Evolutionary conservation across 2,329 filamentous ascomycete genomes (phyloP), one percentile per base, ranked within the genome.

Genomic region (Passalora sequoiae): DNA sequence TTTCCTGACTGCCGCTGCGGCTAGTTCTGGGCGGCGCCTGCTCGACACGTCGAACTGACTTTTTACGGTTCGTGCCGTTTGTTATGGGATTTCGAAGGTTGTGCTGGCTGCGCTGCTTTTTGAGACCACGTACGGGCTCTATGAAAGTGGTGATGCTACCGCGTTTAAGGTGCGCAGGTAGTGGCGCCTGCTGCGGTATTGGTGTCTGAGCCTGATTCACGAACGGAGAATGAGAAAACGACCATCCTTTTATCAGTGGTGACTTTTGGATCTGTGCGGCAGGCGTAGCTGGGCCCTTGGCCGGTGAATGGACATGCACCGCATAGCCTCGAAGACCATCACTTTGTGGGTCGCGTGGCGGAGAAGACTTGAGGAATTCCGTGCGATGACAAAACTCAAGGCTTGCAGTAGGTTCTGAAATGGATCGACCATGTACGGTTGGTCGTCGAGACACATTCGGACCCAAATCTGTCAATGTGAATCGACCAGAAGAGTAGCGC

Each of bases 1-100:
- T 72, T 40, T 71, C 69, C 24, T 63, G 63, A 43, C 66, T 69
- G 10, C 54, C 62, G 21, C 51, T 62, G 17, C 66, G 49, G 31
- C 44, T 56, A 24, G 46, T 31, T 7, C 52, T 49, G 9, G 49
- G 43, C 29, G 47, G 40, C 12, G 36, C 25, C 31, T 42, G 32
- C 12, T 37, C 44, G 35, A 30, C 25, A 8, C 16, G 38, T 25
- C 40, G 44, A 12, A 16, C 32, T 6, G 44, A 27, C 16, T 37
- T 46, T 24, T 47, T 46, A 22, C 47, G 45, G 6, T 25, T 32
- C 17, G 57, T 38, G 10, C 51, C 50, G 8, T 50, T 47, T 2
- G 49, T 53, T 40, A 56, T 56, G 35, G 59, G 53, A 3, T 55
- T 50, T 8, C 60, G 57, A 15, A 63, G 60, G 10, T 61, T 60